phyloP scores from a whole-genome alignment of 345 rosid genomes.

The Brassica rapa region DNA sequence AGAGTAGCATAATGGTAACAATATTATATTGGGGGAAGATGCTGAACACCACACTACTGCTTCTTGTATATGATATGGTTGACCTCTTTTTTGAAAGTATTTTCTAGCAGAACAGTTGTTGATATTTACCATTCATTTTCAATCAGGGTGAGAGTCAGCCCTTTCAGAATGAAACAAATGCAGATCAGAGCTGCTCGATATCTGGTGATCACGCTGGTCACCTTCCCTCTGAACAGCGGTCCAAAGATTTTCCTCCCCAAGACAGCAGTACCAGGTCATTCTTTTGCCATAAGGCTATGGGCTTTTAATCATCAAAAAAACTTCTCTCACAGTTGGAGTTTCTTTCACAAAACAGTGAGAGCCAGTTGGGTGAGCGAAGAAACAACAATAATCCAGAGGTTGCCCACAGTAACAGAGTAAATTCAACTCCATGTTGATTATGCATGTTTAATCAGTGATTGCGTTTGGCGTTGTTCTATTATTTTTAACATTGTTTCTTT shows the following conservation, averaged over 20 bases:
- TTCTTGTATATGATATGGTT: background rate
- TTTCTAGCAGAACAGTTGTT: conserved; percentile 11
- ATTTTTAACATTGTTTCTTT: conserved; percentile 13
- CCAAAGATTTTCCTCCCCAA: conserved; percentile 43
- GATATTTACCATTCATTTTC: conserved; percentile 21
- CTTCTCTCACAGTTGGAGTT: conserved; percentile 19
- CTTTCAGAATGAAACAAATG: conserved; percentile 43
- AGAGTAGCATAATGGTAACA: background rate
- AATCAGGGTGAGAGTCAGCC: conserved; percentile 60
- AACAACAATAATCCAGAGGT: conserved; percentile 24
- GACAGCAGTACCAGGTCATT: conserved; percentile 60
- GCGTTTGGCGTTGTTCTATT: conserved; percentile 20
- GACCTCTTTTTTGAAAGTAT: conserved; percentile 23
- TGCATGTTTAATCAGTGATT: conserved; percentile 1
- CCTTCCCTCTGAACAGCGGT: conserved; percentile 48
- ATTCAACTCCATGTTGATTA: conserved; percentile 26
- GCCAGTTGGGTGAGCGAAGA: conserved; percentile 35
- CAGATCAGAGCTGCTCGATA: conserved; percentile 42
- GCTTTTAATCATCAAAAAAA: background rate
- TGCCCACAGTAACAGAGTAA: conserved; percentile 36
- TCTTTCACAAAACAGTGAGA: conserved; percentile 22
- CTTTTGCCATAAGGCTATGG: conserved; percentile 10
- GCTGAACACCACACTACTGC: no score
- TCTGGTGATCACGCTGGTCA: conserved; percentile 48
- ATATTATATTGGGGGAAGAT: background rate